phyloP scores from a whole-genome alignment of 2,329 filamentous ascomycete species.

The Grosmannia huntii region DNA sequence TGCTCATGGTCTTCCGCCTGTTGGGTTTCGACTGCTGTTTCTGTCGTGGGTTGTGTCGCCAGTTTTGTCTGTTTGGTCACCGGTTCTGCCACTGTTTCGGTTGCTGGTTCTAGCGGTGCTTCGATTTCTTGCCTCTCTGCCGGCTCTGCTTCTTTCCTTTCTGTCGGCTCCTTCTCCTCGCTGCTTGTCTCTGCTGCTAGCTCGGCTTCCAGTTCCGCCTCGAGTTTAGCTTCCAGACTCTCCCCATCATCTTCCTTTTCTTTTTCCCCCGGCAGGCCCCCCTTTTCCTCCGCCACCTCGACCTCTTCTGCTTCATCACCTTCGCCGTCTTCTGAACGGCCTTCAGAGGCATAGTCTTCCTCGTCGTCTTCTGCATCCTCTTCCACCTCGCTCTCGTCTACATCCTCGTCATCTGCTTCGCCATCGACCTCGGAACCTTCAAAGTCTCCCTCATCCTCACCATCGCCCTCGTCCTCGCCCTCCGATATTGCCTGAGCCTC shows the following conservation, averaged over 20 bases:
- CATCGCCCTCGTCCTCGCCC: not conserved
- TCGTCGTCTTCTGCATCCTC: not conserved
- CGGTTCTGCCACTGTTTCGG: not conserved
- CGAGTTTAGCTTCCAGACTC: not conserved
- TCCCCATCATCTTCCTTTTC: not conserved
- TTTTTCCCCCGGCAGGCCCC: not conserved
- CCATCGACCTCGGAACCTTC: not conserved
- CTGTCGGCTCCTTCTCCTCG: not conserved
- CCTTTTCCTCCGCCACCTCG: no score
- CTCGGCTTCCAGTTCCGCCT: not conserved
- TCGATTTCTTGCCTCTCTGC: not conserved
- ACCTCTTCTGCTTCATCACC: conserved; percentile 2
- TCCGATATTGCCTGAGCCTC: not conserved
- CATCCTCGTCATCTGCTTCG: not conserved
- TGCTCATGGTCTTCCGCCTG: no score
- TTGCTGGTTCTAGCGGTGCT: not conserved
- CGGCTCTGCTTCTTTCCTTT: not conserved
- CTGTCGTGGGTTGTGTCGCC: not conserved
- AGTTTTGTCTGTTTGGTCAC: not conserved
- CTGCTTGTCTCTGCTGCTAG: not conserved
- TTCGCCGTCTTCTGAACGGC: not conserved
- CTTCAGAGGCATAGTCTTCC: not conserved
- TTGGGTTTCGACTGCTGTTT: not conserved
- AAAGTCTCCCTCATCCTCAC: not conserved
- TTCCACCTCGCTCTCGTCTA: not conserved